phyloP scores from a whole-genome alignment of 148 eudicot genomes.

The Rhododendron griersonianum region DNA sequence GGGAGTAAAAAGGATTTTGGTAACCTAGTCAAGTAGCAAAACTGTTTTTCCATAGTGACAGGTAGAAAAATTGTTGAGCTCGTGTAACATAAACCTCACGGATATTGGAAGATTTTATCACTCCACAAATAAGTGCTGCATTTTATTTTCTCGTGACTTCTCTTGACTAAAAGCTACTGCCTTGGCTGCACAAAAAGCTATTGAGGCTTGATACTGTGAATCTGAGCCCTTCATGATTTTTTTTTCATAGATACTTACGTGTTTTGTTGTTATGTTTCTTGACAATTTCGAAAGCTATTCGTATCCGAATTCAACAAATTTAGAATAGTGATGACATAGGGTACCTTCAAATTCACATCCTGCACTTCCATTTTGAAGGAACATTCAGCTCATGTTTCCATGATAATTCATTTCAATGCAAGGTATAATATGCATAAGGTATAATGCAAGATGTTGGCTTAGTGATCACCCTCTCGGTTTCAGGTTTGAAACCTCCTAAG shows the following conservation, averaged over 20 bases:
- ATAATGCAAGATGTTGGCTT: not conserved
- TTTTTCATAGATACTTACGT: no score
- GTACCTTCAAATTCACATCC: not conserved
- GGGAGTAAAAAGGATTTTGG: not conserved
- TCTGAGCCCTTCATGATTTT: no score
- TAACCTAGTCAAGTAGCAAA: not conserved
- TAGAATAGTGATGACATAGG: not conserved
- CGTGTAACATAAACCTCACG: not conserved
- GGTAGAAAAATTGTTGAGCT: not conserved
- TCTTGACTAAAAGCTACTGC: not conserved
- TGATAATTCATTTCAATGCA: no score
- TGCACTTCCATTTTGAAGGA: not conserved
- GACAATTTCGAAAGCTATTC: not conserved
- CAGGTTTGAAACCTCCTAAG: not conserved
- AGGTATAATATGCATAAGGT: no score
- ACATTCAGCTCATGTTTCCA: no score
- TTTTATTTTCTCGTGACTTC: not conserved
- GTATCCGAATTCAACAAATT: not conserved
- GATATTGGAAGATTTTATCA: not conserved
- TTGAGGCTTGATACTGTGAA: no score
- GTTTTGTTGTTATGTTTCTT: no score
- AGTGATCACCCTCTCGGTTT: not conserved
- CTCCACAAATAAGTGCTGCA: not conserved
- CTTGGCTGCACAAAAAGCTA: not conserved
- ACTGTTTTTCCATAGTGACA: not conserved